These are phyloP conservation scores for Penicillium concentricum DNA, from an alignment of 2,329 filamentous ascomycete genomes.

Conservation along the genomic window DNA sequence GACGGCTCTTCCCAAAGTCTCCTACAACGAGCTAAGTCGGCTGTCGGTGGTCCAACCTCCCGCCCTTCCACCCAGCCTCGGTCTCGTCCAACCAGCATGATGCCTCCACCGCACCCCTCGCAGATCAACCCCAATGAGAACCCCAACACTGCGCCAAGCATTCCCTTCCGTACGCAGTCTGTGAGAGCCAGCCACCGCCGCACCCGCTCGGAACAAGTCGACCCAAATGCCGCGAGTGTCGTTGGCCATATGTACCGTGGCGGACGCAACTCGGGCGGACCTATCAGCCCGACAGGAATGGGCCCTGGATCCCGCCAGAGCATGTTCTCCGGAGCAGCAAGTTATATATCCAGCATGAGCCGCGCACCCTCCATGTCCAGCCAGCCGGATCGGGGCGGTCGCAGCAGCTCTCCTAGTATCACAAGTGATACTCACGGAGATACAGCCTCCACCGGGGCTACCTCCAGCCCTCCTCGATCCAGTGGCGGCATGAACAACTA, in stretches of 20 bases:
- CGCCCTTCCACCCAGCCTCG: conserved; percentile 42
- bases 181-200: conserved; percentile 46
- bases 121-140: conserved; percentile 45
- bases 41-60: conserved; percentile 47
- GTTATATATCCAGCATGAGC: conserved; percentile 55
- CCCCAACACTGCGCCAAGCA: conserved; percentile 49
- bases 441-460: conserved; percentile 45
- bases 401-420: conserved; percentile 66
- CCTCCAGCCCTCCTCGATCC: conserved; percentile 60
- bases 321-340: conserved; percentile 39
- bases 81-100: conserved; percentile 48
- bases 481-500: conserved; percentile 68
- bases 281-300: conserved; percentile 53
- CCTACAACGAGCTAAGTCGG: conserved; percentile 61
- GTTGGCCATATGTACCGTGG: conserved; percentile 90
- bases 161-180: conserved; percentile 47
- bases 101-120: conserved; percentile 35
- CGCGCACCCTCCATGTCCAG: conserved; percentile 54
- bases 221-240: conserved; percentile 61
- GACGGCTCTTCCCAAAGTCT: conserved; percentile 48
- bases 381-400: conserved; percentile 49
- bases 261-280: conserved; percentile 56
- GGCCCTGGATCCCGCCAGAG: conserved; percentile 43
- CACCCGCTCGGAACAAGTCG: conserved; percentile 50
- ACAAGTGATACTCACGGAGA: conserved; percentile 50